Conservation (phyloP, 2,329 filamentous ascomycete genomes). For the Graphilbum fragrans region DNA sequence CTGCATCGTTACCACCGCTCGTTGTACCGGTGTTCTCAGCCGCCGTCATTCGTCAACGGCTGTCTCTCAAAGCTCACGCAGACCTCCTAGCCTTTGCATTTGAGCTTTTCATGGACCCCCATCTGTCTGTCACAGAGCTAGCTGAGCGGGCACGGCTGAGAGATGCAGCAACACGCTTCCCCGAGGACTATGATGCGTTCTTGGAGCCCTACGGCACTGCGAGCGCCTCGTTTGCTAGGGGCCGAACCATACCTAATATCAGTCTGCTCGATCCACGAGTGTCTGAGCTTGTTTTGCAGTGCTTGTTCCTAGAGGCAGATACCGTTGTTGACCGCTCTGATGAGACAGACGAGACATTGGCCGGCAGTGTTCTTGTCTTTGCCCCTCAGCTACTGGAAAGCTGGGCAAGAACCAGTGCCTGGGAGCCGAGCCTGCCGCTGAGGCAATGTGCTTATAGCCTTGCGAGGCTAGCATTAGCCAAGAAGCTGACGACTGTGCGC, state of each 20-base stretch:
- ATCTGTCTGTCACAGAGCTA: constrained; percentile 13
- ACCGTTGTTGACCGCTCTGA: not conserved
- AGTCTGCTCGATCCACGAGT: constrained; percentile 16
- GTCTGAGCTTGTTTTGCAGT: constrained; percentile 15
- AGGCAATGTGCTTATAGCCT: constrained; percentile 25
- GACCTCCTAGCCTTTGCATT: constrained; percentile 16
- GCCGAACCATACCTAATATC: not conserved
- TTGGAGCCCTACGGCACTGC: constrained; percentile 14
- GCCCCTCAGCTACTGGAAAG: constrained; percentile 27
- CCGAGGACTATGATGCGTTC: constrained; percentile 15
- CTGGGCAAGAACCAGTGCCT: constrained; percentile 22
- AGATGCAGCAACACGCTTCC: constrained; percentile 5
- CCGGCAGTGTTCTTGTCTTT: constrained; percentile 23
- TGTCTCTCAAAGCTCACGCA: constrained; percentile 12
- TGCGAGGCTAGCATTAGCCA: constrained; percentile 11
- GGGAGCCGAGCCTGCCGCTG: constrained; percentile 22
- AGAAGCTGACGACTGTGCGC: constrained; percentile 12
- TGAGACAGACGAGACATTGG: too few species aligned
- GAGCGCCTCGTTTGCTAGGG: not conserved
- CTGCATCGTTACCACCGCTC: constrained; percentile 2
- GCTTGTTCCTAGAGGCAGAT: not conserved
- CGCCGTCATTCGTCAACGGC: constrained; percentile 12
- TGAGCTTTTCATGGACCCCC: constrained; percentile 17
- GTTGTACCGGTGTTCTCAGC: constrained; percentile 12
- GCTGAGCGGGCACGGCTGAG: constrained; percentile 12